Conservation (phyloP, 2,329 filamentous ascomycete genomes). For the Mycosphaerelloides madeirae region DNA sequence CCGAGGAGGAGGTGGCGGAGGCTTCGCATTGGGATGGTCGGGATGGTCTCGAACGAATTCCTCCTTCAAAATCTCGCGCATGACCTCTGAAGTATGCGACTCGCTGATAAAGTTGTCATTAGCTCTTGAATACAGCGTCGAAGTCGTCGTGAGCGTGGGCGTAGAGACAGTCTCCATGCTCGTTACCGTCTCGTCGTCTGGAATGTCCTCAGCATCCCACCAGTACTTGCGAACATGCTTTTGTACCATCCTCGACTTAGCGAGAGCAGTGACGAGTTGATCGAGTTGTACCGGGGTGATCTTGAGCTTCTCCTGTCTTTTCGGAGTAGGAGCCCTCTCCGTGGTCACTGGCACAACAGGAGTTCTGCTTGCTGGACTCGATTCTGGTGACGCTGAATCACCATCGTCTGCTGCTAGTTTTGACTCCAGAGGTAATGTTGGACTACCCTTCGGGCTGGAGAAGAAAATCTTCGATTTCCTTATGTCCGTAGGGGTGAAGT, state of each 20-base stretch:
- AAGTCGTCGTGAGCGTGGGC: conserved; percentile 17
- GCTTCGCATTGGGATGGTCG: conserved; percentile 12
- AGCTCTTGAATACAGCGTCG: conserved; percentile 14
- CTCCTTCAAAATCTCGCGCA: conserved; percentile 6
- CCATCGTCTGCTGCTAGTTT: not conserved
- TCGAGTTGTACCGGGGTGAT: conserved; percentile 23
- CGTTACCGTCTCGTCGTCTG: conserved; percentile 18
- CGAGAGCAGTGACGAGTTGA: conserved; percentile 21
- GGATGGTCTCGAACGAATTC: not conserved
- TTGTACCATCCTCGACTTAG: conserved; percentile 20
- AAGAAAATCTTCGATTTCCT: conserved; percentile 19
- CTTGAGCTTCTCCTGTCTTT: conserved; percentile 7
- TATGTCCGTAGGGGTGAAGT: conserved; percentile 25
- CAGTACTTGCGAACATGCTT: conserved; percentile 22
- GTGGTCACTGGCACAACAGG: conserved; percentile 1
- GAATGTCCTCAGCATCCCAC: conserved; percentile 22
- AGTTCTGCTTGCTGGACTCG: conserved; percentile 12
- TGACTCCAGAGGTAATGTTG: conserved; percentile 7
- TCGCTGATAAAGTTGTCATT: conserved; percentile 16
- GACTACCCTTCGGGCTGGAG: conserved; percentile 22
- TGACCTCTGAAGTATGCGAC: conserved; percentile 3
- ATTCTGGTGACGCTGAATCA: conserved; percentile 5
- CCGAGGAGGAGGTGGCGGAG: not conserved
- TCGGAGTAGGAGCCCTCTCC: not conserved
- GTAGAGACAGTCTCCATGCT: conserved; percentile 16